Conservation (phyloP, 805 yeast genomes). For the Starmerella bombi region DNA sequence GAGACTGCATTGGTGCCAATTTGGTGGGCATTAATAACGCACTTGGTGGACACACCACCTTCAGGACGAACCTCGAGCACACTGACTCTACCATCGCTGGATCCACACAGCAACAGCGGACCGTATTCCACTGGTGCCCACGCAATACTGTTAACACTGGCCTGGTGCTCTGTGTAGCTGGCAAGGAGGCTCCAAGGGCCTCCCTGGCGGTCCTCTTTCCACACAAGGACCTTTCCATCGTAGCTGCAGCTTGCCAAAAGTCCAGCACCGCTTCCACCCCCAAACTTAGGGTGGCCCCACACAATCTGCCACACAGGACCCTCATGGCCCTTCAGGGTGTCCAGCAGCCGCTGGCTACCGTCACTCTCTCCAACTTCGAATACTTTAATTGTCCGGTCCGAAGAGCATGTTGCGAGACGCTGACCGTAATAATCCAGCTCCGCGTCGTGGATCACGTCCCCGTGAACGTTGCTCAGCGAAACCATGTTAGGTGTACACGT, state of each 20-base stretch:
- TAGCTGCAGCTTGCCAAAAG: conserved; percentile 89
- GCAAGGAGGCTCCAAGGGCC: conserved; percentile 80
- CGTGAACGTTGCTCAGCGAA: conserved; percentile 80
- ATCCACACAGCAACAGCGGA: conserved; percentile 76
- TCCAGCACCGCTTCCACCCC: conserved; percentile 34
- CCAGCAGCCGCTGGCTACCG: conserved; percentile 64
- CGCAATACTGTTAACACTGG: conserved; percentile 82
- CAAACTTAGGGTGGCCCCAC: conserved; percentile 99
- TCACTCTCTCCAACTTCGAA: conserved; percentile 66
- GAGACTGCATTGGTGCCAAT: conserved; percentile 90
- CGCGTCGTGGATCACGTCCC: conserved; percentile 90
- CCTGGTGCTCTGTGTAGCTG: conserved; percentile 77
- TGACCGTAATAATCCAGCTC: conserved; percentile 94
- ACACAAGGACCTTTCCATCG: conserved; percentile 85
- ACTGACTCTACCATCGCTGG: conserved; percentile 86
- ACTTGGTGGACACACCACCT: conserved; percentile 37
- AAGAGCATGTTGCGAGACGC: conserved; percentile 87
- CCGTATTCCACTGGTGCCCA: conserved; percentile 99
- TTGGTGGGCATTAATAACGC: conserved; percentile 63
- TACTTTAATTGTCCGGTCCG: conserved; percentile 89
- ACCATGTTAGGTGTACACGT: conserved; percentile 34
- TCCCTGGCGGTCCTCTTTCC: conserved; percentile 70
- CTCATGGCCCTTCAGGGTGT: conserved; percentile 77
- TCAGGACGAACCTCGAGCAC: conserved; percentile 77
- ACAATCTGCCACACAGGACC: conserved; percentile 99